phyloP scores from a whole-genome alignment of 106 monocot species.

The Phalaenopsis equestris region DNA sequence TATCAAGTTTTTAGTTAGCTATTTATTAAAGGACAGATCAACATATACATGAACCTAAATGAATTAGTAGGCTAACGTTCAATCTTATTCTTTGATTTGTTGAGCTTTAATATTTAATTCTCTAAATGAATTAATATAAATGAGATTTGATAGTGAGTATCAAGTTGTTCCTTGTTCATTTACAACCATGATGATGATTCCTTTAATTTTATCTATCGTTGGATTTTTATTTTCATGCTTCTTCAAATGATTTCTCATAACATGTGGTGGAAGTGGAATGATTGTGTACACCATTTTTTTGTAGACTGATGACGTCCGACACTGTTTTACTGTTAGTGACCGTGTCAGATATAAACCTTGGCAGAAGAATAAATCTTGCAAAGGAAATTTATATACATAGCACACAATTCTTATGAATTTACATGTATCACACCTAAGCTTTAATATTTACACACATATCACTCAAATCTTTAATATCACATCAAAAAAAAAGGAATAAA shows the following conservation, averaged over 20 bases:
- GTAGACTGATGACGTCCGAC: not conserved
- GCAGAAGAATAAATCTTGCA: too few species aligned
- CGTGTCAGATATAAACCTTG: not conserved
- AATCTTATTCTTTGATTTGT: not conserved
- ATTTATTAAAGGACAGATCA: not conserved
- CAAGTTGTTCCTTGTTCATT: not conserved
- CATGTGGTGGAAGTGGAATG: not conserved
- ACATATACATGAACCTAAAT: not conserved
- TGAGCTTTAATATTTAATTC: not conserved
- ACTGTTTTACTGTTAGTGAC: not conserved
- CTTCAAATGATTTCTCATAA: not conserved
- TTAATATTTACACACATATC: too few species aligned
- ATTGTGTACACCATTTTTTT: not conserved
- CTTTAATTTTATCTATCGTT: not conserved
- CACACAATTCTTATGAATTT: too few species aligned
- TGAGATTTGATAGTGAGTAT: not conserved
- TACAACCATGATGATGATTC: not conserved
- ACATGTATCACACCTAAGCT: too few species aligned
- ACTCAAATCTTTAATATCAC: too few species aligned
- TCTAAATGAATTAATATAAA: not conserved
- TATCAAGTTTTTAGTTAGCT: not conserved
- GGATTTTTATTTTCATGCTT: not conserved
- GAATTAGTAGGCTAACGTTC: not conserved
- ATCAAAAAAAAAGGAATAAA: too few species aligned
- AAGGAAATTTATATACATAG: too few species aligned